Evolutionary conservation across 306 rosid genomes (phyloP).

Genomic region (Begonia loranthoides): DNA sequence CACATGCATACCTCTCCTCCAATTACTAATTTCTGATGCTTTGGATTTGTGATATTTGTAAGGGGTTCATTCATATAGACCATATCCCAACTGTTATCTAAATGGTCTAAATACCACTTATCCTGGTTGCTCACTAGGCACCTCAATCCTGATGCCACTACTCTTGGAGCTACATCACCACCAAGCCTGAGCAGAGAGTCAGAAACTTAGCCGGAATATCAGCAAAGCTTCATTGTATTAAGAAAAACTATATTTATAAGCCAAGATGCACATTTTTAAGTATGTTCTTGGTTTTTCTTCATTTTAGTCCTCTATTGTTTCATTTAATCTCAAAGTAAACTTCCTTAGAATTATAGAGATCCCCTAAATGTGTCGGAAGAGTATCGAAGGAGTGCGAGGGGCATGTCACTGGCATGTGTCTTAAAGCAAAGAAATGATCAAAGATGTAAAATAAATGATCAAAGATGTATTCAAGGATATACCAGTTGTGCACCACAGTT

Average conservation of each 20-base stretch:
- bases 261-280: neutral
- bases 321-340: neutral
- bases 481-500: conserved; percentile 41
- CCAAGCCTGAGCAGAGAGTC: conserved; percentile 18
- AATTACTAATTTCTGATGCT: conserved; percentile 19
- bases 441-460: neutral
- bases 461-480: conserved; percentile 2
- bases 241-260: too few species aligned
- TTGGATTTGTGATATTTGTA: conserved; percentile 14
- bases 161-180: conserved; percentile 22
- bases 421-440: neutral
- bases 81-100: conserved; percentile 25
- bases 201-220: too few species aligned
- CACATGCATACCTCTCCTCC: conserved; percentile 43
- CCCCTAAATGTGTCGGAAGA: too few species aligned
- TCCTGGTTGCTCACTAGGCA: conserved; percentile 45
- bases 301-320: too few species aligned
- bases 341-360: too few species aligned
- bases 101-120: conserved; percentile 34
- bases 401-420: too few species aligned
- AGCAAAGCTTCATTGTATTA: too few species aligned
- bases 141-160: conserved; percentile 26
- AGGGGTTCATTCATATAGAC: conserved; percentile 33
- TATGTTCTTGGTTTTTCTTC: too few species aligned
- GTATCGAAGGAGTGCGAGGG: too few species aligned